Evolutionary conservation across 139 green algal species (phyloP).

Genomic region (Bryopsis sp.): DNA sequence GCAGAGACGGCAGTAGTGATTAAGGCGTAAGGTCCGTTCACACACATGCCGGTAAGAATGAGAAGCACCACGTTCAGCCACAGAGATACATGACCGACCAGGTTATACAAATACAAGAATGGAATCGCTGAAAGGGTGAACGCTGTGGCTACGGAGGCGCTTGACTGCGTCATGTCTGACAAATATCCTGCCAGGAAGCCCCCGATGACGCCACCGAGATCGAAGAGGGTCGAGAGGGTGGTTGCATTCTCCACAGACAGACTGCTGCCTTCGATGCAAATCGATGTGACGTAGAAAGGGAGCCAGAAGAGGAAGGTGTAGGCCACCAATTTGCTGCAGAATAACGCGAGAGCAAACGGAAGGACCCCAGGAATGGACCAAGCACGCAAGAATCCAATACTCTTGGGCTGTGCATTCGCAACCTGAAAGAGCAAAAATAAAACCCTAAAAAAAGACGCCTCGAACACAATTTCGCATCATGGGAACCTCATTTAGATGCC

Average conservation of each 20-base stretch:
- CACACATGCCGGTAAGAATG: constrained; percentile 77
- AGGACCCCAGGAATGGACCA: constrained; percentile 85
- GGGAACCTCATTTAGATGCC: no score
- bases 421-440: no score
- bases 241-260: constrained; percentile 62
- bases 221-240: constrained; percentile 82
- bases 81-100: constrained; percentile 38
- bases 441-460: no score
- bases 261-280: constrained; percentile 49
- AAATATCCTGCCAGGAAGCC: constrained; percentile 79
- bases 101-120: constrained; percentile 69
- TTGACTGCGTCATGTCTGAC: constrained; percentile 61
- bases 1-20: constrained; percentile 94
- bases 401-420: constrained; percentile 18
- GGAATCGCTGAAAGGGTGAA: constrained; percentile 81
- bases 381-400: constrained; percentile 66
- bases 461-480: no score
- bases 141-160: constrained; percentile 49
- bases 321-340: constrained; percentile 95
- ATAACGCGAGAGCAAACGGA: constrained; percentile 83
- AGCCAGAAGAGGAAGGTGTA: constrained; percentile 99
- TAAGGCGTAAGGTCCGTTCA: constrained; percentile 94
- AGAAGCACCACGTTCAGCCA: constrained; percentile 76
- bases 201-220: constrained; percentile 83
- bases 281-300: constrained; percentile 88